Base-by-base conservation (phyloP, 352 stramenopile genomes). In the Globisporangium spinosum region DNA sequence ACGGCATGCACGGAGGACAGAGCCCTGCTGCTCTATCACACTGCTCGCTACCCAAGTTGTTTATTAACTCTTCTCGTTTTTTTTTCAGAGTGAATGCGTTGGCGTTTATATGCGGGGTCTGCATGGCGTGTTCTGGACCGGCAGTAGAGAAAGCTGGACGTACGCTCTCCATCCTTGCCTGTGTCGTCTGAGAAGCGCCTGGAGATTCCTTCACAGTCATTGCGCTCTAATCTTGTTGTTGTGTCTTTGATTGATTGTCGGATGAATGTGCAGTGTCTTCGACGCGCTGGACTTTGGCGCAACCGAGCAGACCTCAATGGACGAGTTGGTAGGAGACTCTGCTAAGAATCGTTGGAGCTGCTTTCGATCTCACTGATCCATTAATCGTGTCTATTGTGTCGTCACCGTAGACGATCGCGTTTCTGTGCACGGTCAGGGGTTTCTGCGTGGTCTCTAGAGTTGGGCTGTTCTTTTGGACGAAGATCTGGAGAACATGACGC, bases 271-370 rank as follows among this genome's bases (percentile, higher is more conserved):
- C n/a, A 92, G 84, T 92, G 75, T 89, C 17, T 92, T 92, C 60
- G 80, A 89, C n/a, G 80, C 82, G 8, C 77, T 92, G 45, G 84
- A 92, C 67, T 92, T 92, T 70, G 81, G 88, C 70, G 67, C 73
- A 53, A 92, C 82, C 0, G 80, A 88, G 59, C 71, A 89, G 60
- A 89, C 90, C 62, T 89, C 84, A 2, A 89, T 92, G 78, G 84
- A 92, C 65, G 84, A 92, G 64, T 89, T 90, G 84, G 79, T 89
- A 65, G 4, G 58, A 12, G 17, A 1, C 7, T 10, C 7, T 10
- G 10, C 49, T 27, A 2, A 23, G 22, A 3, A 34, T 0, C 17
- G 3, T 12, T 20, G 34, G 17, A 57, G 23, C n/a, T 38, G 0
- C 7, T 34, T n/a, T 22, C 15, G 27, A n/a, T n/a, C 13, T 25